Evolutionary conservation across 768 basidiomycete genomes (phyloP).

Genomic region (Hortiboletus flavorubellus): DNA sequence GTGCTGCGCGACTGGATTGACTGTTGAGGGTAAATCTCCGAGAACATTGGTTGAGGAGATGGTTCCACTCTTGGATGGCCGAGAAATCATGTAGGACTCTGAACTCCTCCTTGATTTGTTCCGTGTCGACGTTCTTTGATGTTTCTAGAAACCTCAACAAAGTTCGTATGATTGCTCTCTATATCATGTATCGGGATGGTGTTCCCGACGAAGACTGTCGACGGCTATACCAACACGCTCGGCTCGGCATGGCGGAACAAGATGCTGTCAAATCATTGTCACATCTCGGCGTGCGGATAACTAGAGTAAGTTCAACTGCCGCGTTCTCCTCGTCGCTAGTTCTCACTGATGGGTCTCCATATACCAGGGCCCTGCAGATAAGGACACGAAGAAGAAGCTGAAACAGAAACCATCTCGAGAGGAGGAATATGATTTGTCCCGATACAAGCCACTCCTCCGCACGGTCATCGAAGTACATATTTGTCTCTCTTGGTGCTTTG

Average conservation of each 20-base stretch:
- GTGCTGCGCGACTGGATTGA: slow-evolving; percentile 93
- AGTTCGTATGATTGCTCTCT: slow-evolving; percentile 93
- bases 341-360: background rate
- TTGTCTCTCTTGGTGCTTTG: background rate
- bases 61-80: slow-evolving; percentile 91
- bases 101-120: background rate
- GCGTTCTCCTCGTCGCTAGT: background rate
- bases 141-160: slow-evolving; percentile 76
- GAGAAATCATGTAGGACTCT: slow-evolving; percentile 68
- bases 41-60: slow-evolving; percentile 96
- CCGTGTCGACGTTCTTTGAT: background rate
- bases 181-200: slow-evolving; percentile 92
- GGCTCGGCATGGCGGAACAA: slow-evolving; percentile 82
- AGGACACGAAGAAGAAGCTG: slow-evolving; percentile 75
- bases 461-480: slow-evolving; percentile 74
- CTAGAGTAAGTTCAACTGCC: slow-evolving; percentile 52
- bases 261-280: slow-evolving; percentile 89
- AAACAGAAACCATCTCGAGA: slow-evolving; percentile 73
- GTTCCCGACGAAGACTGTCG: slow-evolving; percentile 98
- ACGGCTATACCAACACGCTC: slow-evolving; percentile 91
- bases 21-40: slow-evolving; percentile 90
- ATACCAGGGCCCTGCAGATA: slow-evolving; percentile 64
- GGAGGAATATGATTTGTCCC: slow-evolving; percentile 96
- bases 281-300: slow-evolving; percentile 79
- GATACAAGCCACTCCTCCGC: slow-evolving; percentile 82